Conservation (phyloP, 371 early-diverging fungal species). For the Mortierella polycephala region DNA sequence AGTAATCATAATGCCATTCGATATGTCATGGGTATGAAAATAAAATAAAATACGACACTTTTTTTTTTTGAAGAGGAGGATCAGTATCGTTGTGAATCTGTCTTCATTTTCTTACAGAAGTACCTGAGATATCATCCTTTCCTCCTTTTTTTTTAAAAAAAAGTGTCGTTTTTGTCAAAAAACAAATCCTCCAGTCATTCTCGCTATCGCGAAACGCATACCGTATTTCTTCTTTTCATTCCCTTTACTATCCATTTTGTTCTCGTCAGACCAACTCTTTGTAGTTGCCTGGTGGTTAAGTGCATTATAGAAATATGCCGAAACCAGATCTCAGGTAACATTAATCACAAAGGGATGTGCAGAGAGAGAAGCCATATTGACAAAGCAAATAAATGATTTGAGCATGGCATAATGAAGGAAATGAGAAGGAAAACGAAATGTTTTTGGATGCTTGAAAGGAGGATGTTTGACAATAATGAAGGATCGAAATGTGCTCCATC, state of each 20-base stretch:
- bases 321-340: constrained; percentile 3
- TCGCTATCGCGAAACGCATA: neutral
- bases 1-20: neutral
- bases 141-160: constrained; percentile 5
- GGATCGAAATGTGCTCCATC: neutral
- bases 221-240: neutral
- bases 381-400: too few species aligned
- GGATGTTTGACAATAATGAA: neutral
- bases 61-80: constrained; percentile 14
- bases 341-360: too few species aligned
- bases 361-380: neutral
- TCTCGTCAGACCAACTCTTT: neutral
- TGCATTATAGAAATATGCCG: neutral
- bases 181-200: neutral
- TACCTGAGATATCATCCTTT: constrained; percentile 54
- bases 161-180: neutral
- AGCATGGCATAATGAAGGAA: too few species aligned
- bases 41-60: too few species aligned
- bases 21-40: too few species aligned
- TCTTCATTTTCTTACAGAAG: constrained; percentile 47
- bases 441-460: too few species aligned
- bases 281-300: neutral
- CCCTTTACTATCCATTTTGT: neutral
- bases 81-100: constrained; percentile 47
- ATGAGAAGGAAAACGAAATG: too few species aligned